Conservation (phyloP, 2,329 filamentous ascomycete genomes). For the Colletotrichum camelliae region DNA sequence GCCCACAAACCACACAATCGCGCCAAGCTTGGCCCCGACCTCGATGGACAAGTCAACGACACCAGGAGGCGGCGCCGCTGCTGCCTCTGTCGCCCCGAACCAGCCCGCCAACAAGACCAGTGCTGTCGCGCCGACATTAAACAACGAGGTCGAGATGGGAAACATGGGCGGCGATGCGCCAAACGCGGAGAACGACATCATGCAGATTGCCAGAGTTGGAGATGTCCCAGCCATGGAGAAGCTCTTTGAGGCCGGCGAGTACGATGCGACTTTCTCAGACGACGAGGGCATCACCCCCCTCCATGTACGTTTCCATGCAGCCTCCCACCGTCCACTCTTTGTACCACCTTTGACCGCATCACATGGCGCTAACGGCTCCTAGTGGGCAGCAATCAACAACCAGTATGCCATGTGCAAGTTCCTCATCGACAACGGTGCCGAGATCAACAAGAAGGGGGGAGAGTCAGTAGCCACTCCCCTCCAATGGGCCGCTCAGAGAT, state of each 20-base stretch:
- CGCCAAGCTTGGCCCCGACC: background rate
- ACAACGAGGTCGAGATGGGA: conserved; percentile 62
- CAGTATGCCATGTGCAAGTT: conserved; percentile 98
- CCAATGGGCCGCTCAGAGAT: conserved; percentile 96
- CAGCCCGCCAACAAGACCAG: conserved; percentile 62
- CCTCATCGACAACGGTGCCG: conserved; percentile 81
- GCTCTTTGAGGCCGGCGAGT: conserved; percentile 83
- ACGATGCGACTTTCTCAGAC: conserved; percentile 82
- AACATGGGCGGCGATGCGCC: conserved; percentile 46
- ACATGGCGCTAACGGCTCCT: conserved; percentile 26
- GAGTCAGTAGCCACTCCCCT: conserved; percentile 93
- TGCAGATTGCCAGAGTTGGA: conserved; percentile 91
- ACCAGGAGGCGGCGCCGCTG: conserved; percentile 38
- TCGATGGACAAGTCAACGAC: conserved; percentile 48
- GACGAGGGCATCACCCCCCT: conserved; percentile 94
- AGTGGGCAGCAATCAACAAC: conserved; percentile 99
- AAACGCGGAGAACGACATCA: conserved; percentile 76
- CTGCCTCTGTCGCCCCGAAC: conserved; percentile 50
- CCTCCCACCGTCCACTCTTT: background rate
- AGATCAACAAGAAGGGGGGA: conserved; percentile 94
- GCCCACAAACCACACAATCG: background rate
- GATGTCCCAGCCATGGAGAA: conserved; percentile 88
- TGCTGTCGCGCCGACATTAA: conserved; percentile 60
- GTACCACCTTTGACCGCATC: background rate
- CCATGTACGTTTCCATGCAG: conserved; percentile 68